Evolutionary conservation across 2,329 filamentous ascomycete species (phyloP), one percentile per base, ranked within the genome.

Genomic region (Ophidiomyces ophidiicola): DNA sequence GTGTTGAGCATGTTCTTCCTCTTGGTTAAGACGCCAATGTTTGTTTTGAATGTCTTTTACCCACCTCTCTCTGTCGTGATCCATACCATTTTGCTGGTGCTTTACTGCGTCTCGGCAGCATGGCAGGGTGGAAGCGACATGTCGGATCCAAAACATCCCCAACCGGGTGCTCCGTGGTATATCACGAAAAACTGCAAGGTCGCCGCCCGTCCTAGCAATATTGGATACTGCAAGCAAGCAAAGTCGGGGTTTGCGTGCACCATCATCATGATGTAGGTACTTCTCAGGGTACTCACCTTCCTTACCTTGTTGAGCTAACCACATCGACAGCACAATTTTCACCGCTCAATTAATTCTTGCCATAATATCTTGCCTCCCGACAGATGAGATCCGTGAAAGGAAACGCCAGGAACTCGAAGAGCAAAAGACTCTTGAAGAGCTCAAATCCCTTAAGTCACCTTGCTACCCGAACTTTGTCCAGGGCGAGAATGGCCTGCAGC

Each of bases 1-100:
- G 71, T 79, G 17, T 55, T 79, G 36, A 71, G 68, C 55, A 68
- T 70, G 53, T 79, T 79, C 60, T 59, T 78, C 46, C 63, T 75
- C 46, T 67, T 79, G 21, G 61, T 66, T 52, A 79, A 79, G 55
- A 51, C 59, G 15, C 68, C 72, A 17, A 62, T 74, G 50, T 75
- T 69, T 54, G 58, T 74, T 36, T 60, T 76, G 46, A 65, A 72
- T 45, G 61, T 72, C 48, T 72, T 75, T 49, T 66, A 69, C 25
- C 75, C 75, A 5, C 61, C 74, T 28, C 36, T 76, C 32, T 71
- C 69, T 17, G 57, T 70, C 25, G 32, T 70, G 19, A 50, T 72
- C n/a, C 72, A 78, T 48, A 56, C 59, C 30, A 53, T 62, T 1
- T 59, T 75, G 41, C 50, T 71, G 28, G 60, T 60, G 3, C 56